These are phyloP conservation scores for Sporisorium graminicola DNA, from an alignment of 1,284 basidiomycete species.

Conservation along the genomic window DNA sequence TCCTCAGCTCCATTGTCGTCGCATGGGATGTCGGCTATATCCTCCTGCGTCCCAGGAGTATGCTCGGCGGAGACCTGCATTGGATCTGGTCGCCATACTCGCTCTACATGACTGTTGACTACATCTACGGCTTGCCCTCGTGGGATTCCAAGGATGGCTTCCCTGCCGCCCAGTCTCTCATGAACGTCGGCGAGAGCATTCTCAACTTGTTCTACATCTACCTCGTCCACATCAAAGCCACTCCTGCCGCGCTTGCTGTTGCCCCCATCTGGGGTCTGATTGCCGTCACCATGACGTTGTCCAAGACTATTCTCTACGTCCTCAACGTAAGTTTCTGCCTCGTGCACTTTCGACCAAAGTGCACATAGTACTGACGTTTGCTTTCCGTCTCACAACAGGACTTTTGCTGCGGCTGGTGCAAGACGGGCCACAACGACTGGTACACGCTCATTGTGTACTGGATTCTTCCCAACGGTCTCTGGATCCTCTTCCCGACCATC, in stretches of 20 bases:
- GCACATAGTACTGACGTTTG: neutral
- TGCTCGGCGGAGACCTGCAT: slow-evolving; percentile 71
- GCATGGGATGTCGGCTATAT: slow-evolving; percentile 62
- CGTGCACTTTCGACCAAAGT: too few species aligned
- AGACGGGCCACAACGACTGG: slow-evolving; percentile 80
- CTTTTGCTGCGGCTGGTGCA: slow-evolving; percentile 74
- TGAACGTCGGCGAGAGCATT: slow-evolving; percentile 84
- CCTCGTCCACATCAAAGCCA: slow-evolving; percentile 75
- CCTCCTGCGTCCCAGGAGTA: slow-evolving; percentile 52
- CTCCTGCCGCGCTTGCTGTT: slow-evolving; percentile 73
- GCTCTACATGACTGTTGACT: slow-evolving; percentile 80
- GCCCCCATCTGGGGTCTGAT: slow-evolving; percentile 80
- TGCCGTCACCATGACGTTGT: slow-evolving; percentile 80
- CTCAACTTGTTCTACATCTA: slow-evolving; percentile 81
- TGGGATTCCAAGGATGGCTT: slow-evolving; percentile 80
- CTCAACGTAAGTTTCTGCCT: slow-evolving; percentile 43
- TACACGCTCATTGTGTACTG: slow-evolving; percentile 76
- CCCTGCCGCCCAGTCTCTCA: slow-evolving; percentile 83
- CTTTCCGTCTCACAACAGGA: slow-evolving; percentile 47
- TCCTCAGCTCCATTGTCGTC: slow-evolving; percentile 45
- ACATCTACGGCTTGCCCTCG: slow-evolving; percentile 80
- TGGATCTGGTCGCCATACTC: slow-evolving; percentile 48
- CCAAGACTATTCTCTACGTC: slow-evolving; percentile 82
- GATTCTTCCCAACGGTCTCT: slow-evolving; percentile 83
- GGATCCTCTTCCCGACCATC: slow-evolving; percentile 78